phyloP scores from a whole-genome alignment of 2,329 filamentous ascomycete genomes.

The Cytospora piceae region DNA sequence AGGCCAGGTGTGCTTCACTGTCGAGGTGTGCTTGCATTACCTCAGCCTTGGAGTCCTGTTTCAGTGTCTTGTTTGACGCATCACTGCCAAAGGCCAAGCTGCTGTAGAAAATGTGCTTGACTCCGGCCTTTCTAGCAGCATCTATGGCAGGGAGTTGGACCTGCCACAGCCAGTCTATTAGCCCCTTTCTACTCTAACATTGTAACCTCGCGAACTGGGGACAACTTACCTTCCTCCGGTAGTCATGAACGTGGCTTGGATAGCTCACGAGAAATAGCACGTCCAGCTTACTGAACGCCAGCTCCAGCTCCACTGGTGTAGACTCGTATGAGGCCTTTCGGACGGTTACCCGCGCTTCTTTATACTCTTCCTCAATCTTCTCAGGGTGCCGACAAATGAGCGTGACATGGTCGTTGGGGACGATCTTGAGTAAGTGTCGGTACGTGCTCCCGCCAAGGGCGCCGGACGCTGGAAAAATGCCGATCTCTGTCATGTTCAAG shows the following conservation, averaged over 20 bases:
- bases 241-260: slow-evolving; percentile 52
- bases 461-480: slow-evolving; percentile 56
- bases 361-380: slow-evolving; percentile 45
- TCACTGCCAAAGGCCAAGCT: slow-evolving; percentile 59
- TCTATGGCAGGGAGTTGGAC: slow-evolving; percentile 51
- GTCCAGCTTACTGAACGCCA: slow-evolving; percentile 54
- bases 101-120: slow-evolving; percentile 61
- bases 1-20: slow-evolving; percentile 46
- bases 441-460: slow-evolving; percentile 56
- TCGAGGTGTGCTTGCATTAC: slow-evolving; percentile 64
- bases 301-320: slow-evolving; percentile 46
- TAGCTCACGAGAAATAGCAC: slow-evolving; percentile 60
- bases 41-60: slow-evolving; percentile 47
- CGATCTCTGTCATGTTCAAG: slow-evolving; percentile 41
- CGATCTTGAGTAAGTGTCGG: slow-evolving; percentile 49
- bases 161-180: slow-evolving; percentile 2
- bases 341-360: slow-evolving; percentile 50
- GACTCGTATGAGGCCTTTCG: slow-evolving; percentile 57
- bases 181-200: background rate
- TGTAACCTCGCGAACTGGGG: background rate
- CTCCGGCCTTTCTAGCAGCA: slow-evolving; percentile 54
- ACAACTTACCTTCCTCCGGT: slow-evolving; percentile 45
- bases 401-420: slow-evolving; percentile 50
- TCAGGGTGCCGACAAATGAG: slow-evolving; percentile 51
- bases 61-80: slow-evolving; percentile 33